A percentile compares a stretch with the other conserved stretches of the same genome.
phyloP scores from a whole-genome alignment of 495 filamentous ascomycete species.

The Aspergillus olivimuriae region DNA sequence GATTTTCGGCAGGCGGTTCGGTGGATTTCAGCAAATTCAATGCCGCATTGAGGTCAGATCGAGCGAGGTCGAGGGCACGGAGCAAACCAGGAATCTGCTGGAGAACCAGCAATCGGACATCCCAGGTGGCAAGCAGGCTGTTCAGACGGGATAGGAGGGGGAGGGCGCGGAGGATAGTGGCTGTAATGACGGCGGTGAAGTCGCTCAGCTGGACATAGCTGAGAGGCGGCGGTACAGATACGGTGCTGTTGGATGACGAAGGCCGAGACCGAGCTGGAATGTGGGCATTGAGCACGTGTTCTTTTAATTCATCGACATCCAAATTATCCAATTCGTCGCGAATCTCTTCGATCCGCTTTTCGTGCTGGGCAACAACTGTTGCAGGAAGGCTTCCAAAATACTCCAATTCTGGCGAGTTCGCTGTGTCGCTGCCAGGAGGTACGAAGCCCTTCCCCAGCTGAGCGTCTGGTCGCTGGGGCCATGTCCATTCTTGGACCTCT shows the following conservation, averaged over 20 bases:
- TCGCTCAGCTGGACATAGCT: constrained; percentile 63
- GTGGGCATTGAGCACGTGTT: constrained; percentile 76
- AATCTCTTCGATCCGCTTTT: constrained; percentile 72
- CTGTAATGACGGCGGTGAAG: constrained; percentile 82
- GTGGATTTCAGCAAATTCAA: constrained; percentile 49
- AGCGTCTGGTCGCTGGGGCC: constrained; percentile 46
- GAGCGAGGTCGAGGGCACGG: constrained; percentile 54
- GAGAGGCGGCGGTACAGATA: constrained; percentile 49
- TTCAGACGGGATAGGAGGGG: constrained; percentile 72
- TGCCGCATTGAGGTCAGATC: constrained; percentile 56
- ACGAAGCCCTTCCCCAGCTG: constrained; percentile 50
- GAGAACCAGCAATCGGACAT: constrained; percentile 65
- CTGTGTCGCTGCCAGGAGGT: constrained; percentile 40
- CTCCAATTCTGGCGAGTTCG: constrained; percentile 21
- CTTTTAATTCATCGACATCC: constrained; percentile 85
- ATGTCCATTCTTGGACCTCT: constrained; percentile 70
- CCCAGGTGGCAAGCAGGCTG: constrained; percentile 67
- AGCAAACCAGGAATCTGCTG: constrained; percentile 64
- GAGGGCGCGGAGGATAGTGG: constrained; percentile 77
- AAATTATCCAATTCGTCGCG: constrained; percentile 68
- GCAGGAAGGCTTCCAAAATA: constrained; percentile 68
- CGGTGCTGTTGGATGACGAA: constrained; percentile 45
- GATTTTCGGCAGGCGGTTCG: constrained; percentile 11
- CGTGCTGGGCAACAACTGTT: constrained; percentile 56
- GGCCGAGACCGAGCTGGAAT: constrained; percentile 51